Base-by-base conservation (phyloP, 2,329 filamentous ascomycete genomes). In the Colletotrichum sp. region DNA sequence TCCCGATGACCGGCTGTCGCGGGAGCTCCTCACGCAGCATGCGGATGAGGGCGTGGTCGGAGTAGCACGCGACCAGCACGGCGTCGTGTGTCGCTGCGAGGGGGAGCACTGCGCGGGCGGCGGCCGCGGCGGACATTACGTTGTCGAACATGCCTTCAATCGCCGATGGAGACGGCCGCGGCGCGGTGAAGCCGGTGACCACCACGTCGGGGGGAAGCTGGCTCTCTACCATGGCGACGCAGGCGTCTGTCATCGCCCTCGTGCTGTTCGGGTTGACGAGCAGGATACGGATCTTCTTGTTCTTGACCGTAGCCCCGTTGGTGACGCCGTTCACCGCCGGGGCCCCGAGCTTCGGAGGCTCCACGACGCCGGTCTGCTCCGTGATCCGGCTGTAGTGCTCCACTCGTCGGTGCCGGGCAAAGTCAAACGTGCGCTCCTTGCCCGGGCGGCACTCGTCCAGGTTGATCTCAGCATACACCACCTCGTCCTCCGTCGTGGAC, bases 201-300 rank as follows among this genome's bases (percentile, higher is more conserved):
- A 71, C 72, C 79, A 87, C 87, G 75, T 83, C 77, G 21, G 84
- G 80, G 2, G 88, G 79, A 18, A 84, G 78, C 77, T 89, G 80
- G 66, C 83, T 80, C 57, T 85, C 83, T 69, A 92, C 86, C 65
- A 88, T 86, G 62, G 84, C 80, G 70, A 89, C 88, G 79, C 96
- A 88, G 32, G 90, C 91, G 6, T 91, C 86, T 6, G 94, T 96
- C 94, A 96, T 96, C 69, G 89, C 86, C 71, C 85, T 80, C 1
- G 93, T 95, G 5, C 93, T 95, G 84, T 96, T 96, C 32, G 95
- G 95, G 81, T 97, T 96, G 79, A 96, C 89, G 76, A 96, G 87
- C 44, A 96, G 88, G 76, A 96, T 91, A 76, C 52, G 76, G 3
- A 75, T 75, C 49, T 75, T 75, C 34, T 66, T 71, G 16, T 65